These are phyloP conservation scores for Ramularia collo-cygni DNA, from an alignment of 2,329 filamentous ascomycete genomes.

Conservation along the genomic window DNA sequence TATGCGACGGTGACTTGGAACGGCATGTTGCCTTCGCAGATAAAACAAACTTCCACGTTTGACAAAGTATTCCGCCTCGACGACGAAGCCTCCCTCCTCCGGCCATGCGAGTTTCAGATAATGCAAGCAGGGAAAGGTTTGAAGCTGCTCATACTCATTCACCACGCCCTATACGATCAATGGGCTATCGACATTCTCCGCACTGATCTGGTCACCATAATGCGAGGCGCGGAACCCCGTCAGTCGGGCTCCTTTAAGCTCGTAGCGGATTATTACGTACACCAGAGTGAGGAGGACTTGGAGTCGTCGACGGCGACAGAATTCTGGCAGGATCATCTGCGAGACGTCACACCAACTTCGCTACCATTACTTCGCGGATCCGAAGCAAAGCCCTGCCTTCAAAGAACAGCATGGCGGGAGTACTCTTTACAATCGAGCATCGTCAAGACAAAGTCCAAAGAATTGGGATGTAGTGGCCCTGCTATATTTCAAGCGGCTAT, in stretches of 20 bases:
- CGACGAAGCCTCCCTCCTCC: constrained; percentile 38
- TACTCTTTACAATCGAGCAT: constrained; percentile 8
- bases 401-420: constrained; percentile 18
- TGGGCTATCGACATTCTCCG: constrained; percentile 75
- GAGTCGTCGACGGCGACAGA: constrained; percentile 40
- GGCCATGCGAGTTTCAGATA: constrained; percentile 59
- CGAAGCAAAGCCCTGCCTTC: constrained; percentile 12
- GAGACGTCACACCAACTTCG: constrained; percentile 46
- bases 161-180: constrained; percentile 87
- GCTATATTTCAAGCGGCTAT: constrained; percentile 70
- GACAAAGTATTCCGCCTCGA: constrained; percentile 15
- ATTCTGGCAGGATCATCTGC: constrained; percentile 66
- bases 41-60: constrained; percentile 23
- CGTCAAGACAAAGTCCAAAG: constrained; percentile 8
- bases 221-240: constrained; percentile 31
- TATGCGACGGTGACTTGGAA: constrained; percentile 62
- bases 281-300: constrained; percentile 9
- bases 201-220: constrained; percentile 54
- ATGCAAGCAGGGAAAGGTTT: constrained; percentile 15
- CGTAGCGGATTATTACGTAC: constrained; percentile 47
- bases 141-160: constrained; percentile 52
- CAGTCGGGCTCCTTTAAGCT: constrained; percentile 54
- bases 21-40: constrained; percentile 28
- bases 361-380: constrained; percentile 54
- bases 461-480: constrained; percentile 52